These are phyloP conservation scores for Arachis monticola DNA, from an alignment of 331 rosid genomes.

Conservation along the genomic window DNA sequence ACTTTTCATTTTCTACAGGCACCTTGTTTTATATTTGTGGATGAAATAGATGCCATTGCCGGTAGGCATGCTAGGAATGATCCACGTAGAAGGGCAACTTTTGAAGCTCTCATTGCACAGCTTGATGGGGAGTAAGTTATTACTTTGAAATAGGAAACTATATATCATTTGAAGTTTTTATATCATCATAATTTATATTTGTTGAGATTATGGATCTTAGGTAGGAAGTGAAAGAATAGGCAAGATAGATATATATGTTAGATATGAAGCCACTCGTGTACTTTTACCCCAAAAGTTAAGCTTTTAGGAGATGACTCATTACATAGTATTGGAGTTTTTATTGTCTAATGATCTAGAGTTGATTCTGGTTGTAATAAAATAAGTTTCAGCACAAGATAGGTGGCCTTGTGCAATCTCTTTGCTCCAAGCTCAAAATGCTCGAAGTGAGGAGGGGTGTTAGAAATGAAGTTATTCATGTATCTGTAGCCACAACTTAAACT, in stretches of 20 bases:
- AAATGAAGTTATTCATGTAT: too few relatives aligned
- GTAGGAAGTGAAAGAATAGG: background rate
- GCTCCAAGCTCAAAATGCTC: too few relatives aligned
- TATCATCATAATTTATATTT: background rate
- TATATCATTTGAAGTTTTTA: slow-evolving; percentile 13
- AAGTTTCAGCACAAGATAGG: too few relatives aligned
- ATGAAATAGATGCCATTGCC: slow-evolving; percentile 99
- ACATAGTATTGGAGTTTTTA: too few relatives aligned
- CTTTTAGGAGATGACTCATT: too few relatives aligned
- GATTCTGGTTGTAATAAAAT: too few relatives aligned
- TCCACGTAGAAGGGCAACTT: slow-evolving; percentile 91
- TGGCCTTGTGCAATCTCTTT: too few relatives aligned
- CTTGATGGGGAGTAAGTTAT: slow-evolving; percentile 96
- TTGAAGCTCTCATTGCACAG: slow-evolving; percentile 92
- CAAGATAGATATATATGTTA: background rate
- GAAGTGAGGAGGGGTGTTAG: too few relatives aligned
- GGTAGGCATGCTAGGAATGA: slow-evolving; percentile 93
- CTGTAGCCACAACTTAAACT: too few relatives aligned
- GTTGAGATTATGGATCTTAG: background rate
- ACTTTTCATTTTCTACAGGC: slow-evolving; percentile 57
- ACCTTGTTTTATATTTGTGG: slow-evolving; percentile 92
- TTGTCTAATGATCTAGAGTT: too few relatives aligned
- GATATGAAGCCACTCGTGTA: background rate
- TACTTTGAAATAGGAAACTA: slow-evolving; percentile 7
- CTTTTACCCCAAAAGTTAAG: too few relatives aligned